Conservation (phyloP, 2,329 filamentous ascomycete genomes). For the Hypoxylon sp. region DNA sequence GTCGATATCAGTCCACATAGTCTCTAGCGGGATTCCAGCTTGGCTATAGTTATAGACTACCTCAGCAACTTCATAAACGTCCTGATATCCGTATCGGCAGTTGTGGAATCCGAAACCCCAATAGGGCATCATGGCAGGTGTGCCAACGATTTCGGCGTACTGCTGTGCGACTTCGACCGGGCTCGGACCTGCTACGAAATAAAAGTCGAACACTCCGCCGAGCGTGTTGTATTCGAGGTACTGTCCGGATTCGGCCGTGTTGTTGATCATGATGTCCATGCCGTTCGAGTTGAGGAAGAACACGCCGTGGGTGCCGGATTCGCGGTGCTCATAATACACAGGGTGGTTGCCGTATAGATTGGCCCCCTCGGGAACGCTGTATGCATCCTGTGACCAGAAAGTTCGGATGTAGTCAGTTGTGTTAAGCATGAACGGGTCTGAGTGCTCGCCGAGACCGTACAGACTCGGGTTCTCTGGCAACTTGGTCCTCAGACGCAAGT, state of each 20-base stretch:
- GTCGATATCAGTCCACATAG: slow-evolving; percentile 78
- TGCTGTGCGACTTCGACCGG: slow-evolving; percentile 72
- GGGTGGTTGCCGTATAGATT: slow-evolving; percentile 83
- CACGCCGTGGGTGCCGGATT: slow-evolving; percentile 72
- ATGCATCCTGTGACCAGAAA: slow-evolving; percentile 78
- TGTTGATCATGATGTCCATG: slow-evolving; percentile 83
- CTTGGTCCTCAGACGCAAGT: slow-evolving; percentile 78
- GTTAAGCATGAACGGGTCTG: slow-evolving; percentile 77
- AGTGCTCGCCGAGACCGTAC: slow-evolving; percentile 86
- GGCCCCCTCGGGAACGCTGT: slow-evolving; percentile 69
- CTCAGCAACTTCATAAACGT: slow-evolving; percentile 76
- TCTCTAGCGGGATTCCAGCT: slow-evolving; percentile 77
- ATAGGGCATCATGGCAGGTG: slow-evolving; percentile 75
- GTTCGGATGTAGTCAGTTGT: slow-evolving; percentile 79
- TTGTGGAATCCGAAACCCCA: slow-evolving; percentile 75
- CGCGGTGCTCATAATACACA: slow-evolving; percentile 81
- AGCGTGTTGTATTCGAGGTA: slow-evolving; percentile 86
- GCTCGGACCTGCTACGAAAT: slow-evolving; percentile 73
- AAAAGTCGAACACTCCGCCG: slow-evolving; percentile 82
- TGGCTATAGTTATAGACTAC: slow-evolving; percentile 77
- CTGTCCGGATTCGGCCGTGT: slow-evolving; percentile 70
- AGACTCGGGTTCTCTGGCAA: slow-evolving; percentile 78
- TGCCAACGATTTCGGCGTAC: slow-evolving; percentile 70
- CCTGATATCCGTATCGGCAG: slow-evolving; percentile 75
- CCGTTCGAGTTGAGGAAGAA: slow-evolving; percentile 81